phyloP scores from a whole-genome alignment of 1,284 basidiomycete species.

The Puccinia horiana region DNA sequence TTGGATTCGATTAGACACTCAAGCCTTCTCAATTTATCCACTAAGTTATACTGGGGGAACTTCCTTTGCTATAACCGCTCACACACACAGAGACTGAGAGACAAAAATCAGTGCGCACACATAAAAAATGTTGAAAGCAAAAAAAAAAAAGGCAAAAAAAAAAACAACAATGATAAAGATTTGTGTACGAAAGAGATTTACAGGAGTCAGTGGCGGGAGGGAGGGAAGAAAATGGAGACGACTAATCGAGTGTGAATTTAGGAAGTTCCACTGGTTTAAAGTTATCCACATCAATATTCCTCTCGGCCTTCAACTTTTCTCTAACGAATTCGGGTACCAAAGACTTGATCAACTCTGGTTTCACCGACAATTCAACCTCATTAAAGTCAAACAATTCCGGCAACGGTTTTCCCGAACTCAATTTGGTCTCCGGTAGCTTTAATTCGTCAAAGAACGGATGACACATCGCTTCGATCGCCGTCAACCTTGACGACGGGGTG shows the following conservation, averaged over 20 bases:
- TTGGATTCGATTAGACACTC: too few species aligned
- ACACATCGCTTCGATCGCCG: constrained; percentile 76
- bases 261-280: constrained; percentile 62
- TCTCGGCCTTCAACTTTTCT: constrained; percentile 73
- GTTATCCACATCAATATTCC: constrained; percentile 82
- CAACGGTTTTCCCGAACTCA: constrained; percentile 96
- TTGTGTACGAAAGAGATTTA: not conserved
- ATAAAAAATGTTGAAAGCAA: not conserved
- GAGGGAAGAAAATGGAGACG: not conserved
- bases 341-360: constrained; percentile 87
- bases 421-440: constrained; percentile 79
- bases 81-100: not conserved
- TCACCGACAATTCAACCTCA: constrained; percentile 82
- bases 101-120: not conserved
- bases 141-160: constrained; percentile 12
- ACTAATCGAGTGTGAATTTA: constrained; percentile 33
- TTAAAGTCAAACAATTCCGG: constrained; percentile 95
- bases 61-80: constrained; percentile 4
- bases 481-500: constrained; percentile 87
- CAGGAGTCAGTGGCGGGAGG: not conserved
- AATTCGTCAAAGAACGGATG: constrained; percentile 98
- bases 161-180: not conserved
- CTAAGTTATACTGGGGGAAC: too few species aligned
- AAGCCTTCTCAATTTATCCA: too few species aligned
- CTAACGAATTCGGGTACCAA: constrained; percentile 88